Percentiles rank a stretch among this genome's conserved stretches.
Conservation (phyloP, 148 eudicot species). For the Camellia japonica region DNA sequence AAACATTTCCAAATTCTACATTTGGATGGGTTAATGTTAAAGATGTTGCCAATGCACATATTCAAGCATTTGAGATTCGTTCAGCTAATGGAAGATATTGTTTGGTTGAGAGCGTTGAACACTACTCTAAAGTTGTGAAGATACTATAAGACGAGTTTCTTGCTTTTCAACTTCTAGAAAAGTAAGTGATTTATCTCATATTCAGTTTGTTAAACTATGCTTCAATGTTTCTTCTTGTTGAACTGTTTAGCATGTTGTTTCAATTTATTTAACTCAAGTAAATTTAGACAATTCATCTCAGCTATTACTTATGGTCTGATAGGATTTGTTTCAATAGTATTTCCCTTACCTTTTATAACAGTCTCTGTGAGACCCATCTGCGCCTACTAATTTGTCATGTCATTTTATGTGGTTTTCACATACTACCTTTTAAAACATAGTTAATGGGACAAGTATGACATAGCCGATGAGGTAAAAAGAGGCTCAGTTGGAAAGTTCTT, state of each 20-base stretch:
- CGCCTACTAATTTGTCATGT: too few species aligned
- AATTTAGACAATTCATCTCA: too few species aligned
- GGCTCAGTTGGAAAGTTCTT: not conserved
- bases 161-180: constrained; percentile 49
- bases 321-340: not conserved
- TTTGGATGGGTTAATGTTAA: constrained; percentile 29
- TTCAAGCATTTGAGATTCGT: constrained; percentile 33
- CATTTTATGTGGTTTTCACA: too few species aligned
- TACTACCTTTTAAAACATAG: not conserved
- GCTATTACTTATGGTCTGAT: too few species aligned
- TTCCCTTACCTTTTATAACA: not conserved
- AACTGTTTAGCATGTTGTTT: not conserved
- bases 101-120: constrained; percentile 44
- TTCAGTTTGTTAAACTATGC: not conserved
- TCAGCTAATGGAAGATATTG: constrained; percentile 32
- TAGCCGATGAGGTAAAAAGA: not conserved
- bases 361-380: too few species aligned
- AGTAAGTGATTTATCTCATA: constrained; percentile 37
- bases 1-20: constrained; percentile 14
- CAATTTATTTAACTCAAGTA: too few species aligned
- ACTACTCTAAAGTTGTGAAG: constrained; percentile 43
- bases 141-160: constrained; percentile 58
- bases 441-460: not conserved
- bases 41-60: constrained; percentile 37
- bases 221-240: not conserved